A percentile compares a stretch with the other conserved stretches of the same genome.
Conservation (phyloP, 768 basidiomycete species). For the Xerocomellus chrysenteron region DNA sequence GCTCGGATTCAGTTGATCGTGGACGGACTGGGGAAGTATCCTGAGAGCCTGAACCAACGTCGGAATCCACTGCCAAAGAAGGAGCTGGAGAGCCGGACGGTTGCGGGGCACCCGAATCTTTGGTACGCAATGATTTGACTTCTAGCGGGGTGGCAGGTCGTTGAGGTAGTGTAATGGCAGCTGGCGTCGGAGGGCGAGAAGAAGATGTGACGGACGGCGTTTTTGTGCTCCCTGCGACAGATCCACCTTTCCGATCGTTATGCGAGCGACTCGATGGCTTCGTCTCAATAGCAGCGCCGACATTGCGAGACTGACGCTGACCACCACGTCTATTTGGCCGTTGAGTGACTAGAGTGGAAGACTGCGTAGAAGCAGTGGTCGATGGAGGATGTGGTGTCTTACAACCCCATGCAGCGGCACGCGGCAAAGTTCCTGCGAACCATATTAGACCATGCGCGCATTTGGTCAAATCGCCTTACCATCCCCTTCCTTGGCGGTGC, state of each 20-base stretch:
- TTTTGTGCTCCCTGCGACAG: slow-evolving; percentile 36
- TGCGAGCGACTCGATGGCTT: slow-evolving; percentile 36
- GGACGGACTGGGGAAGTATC: slow-evolving; percentile 44
- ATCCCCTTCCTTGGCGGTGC: slow-evolving; percentile 58
- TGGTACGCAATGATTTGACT: slow-evolving; percentile 38
- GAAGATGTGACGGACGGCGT: slow-evolving; percentile 48
- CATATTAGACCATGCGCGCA: slow-evolving; percentile 5
- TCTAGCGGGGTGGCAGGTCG: slow-evolving; percentile 48
- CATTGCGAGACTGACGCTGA: slow-evolving; percentile 48
- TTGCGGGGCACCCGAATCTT: slow-evolving; percentile 41
- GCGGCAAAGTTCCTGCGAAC: slow-evolving; percentile 54
- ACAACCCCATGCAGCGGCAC: slow-evolving; percentile 63
- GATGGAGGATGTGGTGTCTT: slow-evolving; percentile 33
- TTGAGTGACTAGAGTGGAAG: slow-evolving; percentile 26
- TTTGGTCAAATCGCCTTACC: slow-evolving; percentile 34
- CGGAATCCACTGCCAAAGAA: slow-evolving; percentile 52
- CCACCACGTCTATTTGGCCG: slow-evolving; percentile 46
- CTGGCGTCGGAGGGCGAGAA: slow-evolving; percentile 61
- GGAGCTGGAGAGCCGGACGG: slow-evolving; percentile 44
- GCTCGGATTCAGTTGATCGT: slow-evolving; percentile 38
- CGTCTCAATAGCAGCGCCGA: slow-evolving; percentile 34
- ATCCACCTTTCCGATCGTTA: slow-evolving; percentile 45
- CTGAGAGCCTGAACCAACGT: slow-evolving; percentile 43
- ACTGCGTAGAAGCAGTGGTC: slow-evolving; percentile 13
- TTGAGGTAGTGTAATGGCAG: slow-evolving; percentile 35